A percentile compares a stretch with the other conserved stretches of the same genome.
phyloP scores from a whole-genome alignment of 345 rosid species.

The Linum tenue region DNA sequence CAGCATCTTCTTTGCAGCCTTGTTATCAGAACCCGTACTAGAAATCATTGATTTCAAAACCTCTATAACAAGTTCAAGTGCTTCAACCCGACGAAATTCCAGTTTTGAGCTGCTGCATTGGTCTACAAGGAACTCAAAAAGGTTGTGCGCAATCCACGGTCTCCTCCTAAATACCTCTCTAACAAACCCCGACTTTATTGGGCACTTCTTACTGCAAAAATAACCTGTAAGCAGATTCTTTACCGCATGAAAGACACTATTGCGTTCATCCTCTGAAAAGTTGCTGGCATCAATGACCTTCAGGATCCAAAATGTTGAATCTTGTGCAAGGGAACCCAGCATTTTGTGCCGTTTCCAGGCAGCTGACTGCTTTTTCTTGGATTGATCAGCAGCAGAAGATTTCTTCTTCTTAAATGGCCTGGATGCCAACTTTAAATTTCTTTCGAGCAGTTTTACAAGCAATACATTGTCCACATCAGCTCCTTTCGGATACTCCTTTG shows the following conservation, averaged over 20 bases:
- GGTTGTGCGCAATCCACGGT: slow-evolving; percentile 59
- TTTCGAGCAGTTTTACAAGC: slow-evolving; percentile 62
- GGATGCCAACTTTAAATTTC: slow-evolving; percentile 70
- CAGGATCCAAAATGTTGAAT: slow-evolving; percentile 70
- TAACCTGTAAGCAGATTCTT: slow-evolving; percentile 39
- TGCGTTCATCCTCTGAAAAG: slow-evolving; percentile 42
- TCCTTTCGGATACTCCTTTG: slow-evolving; percentile 59
- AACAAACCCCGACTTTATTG: slow-evolving; percentile 60
- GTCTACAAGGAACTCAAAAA: slow-evolving; percentile 54
- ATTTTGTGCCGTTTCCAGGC: slow-evolving; percentile 63
- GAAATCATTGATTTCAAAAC: slow-evolving; percentile 47
- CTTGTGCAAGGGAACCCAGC: slow-evolving; percentile 55
- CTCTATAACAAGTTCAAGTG: slow-evolving; percentile 67
- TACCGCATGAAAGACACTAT: slow-evolving; percentile 47
- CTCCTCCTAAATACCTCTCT: slow-evolving; percentile 69
- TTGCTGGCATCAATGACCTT: slow-evolving; percentile 66
- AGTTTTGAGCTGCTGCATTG: slow-evolving; percentile 48
- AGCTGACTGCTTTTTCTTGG: slow-evolving; percentile 70
- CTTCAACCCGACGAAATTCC: slow-evolving; percentile 70
- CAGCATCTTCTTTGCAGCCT: slow-evolving; percentile 43
- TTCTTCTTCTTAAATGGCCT: slow-evolving; percentile 85
- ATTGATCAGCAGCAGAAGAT: slow-evolving; percentile 33
- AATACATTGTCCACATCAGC: slow-evolving; percentile 40
- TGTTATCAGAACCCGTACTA: slow-evolving; percentile 20
- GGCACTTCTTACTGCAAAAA: slow-evolving; percentile 66